Evolutionary conservation across 108 stramenopile genomes (phyloP).

Genomic region (Conticribra guillardii): DNA sequence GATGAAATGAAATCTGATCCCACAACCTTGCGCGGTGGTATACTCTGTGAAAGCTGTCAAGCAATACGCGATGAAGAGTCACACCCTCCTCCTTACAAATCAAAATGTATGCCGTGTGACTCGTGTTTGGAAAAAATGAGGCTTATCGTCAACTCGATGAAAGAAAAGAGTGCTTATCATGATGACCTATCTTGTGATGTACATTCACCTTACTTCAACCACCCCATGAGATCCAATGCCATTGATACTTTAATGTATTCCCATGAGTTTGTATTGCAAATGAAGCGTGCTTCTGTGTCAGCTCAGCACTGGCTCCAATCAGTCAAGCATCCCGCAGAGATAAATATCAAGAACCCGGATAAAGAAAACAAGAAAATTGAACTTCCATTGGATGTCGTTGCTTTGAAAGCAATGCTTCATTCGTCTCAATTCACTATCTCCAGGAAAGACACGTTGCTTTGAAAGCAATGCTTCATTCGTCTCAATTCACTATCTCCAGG

Average conservation of each 20-base stretch:
- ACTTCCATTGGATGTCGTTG: no score
- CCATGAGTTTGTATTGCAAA: slow-evolving; percentile 68
- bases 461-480: slow-evolving; percentile 52
- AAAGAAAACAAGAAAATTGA: no score
- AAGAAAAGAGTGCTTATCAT: slow-evolving; percentile 17
- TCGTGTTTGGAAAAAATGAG: slow-evolving; percentile 22
- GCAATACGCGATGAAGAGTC: not conserved
- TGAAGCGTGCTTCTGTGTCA: slow-evolving; percentile 62
- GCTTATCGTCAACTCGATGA: slow-evolving; percentile 30
- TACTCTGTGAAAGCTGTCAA: slow-evolving; percentile 20
- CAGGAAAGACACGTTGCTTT: slow-evolving; percentile 44
- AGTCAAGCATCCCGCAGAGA: no score
- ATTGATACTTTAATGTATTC: slow-evolving; percentile 60
- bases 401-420: slow-evolving; percentile 53
- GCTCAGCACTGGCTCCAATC: slow-evolving; percentile 75
- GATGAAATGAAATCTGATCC: no score
- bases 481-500: slow-evolving; percentile 37
- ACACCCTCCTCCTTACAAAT: not conserved
- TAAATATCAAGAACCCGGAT: no score
- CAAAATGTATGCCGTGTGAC: not conserved
- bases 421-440: slow-evolving; percentile 37
- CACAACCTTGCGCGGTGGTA: not conserved
- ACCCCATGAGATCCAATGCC: slow-evolving; percentile 38
- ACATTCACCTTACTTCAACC: slow-evolving; percentile 19
- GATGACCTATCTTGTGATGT: slow-evolving; percentile 14